Conservation (phyloP, 2,329 filamentous ascomycete genomes). For the Sphaerostilbella broomeana region DNA sequence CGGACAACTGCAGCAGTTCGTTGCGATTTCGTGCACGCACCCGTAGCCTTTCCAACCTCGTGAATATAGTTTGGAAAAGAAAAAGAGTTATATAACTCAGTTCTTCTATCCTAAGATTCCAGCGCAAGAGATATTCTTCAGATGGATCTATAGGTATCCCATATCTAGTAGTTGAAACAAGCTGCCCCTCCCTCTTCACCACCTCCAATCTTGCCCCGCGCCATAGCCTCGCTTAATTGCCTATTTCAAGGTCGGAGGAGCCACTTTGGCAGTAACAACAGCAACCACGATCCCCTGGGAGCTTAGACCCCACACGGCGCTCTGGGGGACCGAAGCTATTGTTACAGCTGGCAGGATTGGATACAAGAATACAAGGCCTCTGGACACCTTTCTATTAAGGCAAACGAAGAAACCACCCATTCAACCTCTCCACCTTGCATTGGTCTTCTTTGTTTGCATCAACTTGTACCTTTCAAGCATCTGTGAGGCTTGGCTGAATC, state of each 20-base stretch:
- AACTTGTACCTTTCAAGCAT: conserved; percentile 9
- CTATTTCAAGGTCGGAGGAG: conserved; percentile 5
- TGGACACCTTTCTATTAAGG: conserved; percentile 30
- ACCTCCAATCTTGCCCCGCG: conserved; percentile 22
- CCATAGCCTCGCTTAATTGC: conserved; percentile 14
- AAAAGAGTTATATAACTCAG: no score
- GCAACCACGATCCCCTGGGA: conserved; percentile 14
- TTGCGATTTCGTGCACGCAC: no score
- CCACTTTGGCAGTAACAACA: neutral
- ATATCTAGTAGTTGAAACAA: neutral
- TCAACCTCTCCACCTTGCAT: conserved; percentile 5
- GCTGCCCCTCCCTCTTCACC: conserved; percentile 5
- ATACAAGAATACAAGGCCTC: conserved; percentile 2
- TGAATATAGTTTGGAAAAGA: no score
- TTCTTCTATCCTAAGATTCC: no score
- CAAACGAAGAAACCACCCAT: conserved; percentile 20
- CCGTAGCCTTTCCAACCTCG: no score
- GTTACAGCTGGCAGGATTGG: conserved; percentile 1
- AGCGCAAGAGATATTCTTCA: no score
- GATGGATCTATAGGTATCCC: no score
- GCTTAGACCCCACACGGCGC: conserved; percentile 22
- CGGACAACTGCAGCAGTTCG: neutral
- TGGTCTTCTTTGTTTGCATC: conserved; percentile 1
- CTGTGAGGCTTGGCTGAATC: conserved; percentile 3
- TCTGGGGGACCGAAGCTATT: conserved; percentile 7